Evolutionary conservation across 2,329 filamentous ascomycete genomes (phyloP), one percentile per base, ranked within the genome.

Genomic region (Chrysosphaeria jannelii): DNA sequence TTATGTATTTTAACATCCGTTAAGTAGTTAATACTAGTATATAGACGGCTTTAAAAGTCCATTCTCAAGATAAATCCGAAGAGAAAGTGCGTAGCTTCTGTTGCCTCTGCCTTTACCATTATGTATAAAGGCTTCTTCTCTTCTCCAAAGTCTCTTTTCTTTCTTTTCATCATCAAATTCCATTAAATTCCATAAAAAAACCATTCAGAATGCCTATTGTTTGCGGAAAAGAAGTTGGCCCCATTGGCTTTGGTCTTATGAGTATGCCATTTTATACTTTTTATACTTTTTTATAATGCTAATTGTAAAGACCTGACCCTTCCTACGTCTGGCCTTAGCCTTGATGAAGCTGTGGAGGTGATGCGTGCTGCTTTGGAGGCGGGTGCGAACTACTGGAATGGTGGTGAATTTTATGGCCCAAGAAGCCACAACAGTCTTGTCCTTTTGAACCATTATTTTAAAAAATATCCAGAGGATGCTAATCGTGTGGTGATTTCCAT

Each of bases 391-490:
- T 44, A 53, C 26, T 69, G 62, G 60, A 68, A 66, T 33, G 61
- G 48, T 18, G 63, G 51, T 30, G 60, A 68, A 35, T 54, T 69
- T 35, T 72, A 72, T 41, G 65, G 65, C 19, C 44, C 47, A 0
- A 50, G 53, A 1, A 46, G 57, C 11, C 49, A 49, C 34, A 65
- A 68, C 42, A 45, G 50, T 3, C 39, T 65, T 29, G 53, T 56
- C 12, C 42, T 71, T 6, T 41, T 71, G 14, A 51, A 57, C 29
- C 45, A 49, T 13, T 71, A 70, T 42, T 67, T 71, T 35, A 48
- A 48, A 15, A 50, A 53, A 28, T 56, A 69, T 35, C 64, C 66
- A 2, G 56, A 64, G 29, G 57, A 69, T 30, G 60, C 62, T 6
- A 45, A 52, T 23, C 59, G 61, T 35, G 48, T 70, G 8, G 48